Percentiles rank a stretch among this genome's conserved stretches.
Evolutionary conservation across 148 eudicot species (phyloP).

Genomic region (Linanthus parryae): DNA sequence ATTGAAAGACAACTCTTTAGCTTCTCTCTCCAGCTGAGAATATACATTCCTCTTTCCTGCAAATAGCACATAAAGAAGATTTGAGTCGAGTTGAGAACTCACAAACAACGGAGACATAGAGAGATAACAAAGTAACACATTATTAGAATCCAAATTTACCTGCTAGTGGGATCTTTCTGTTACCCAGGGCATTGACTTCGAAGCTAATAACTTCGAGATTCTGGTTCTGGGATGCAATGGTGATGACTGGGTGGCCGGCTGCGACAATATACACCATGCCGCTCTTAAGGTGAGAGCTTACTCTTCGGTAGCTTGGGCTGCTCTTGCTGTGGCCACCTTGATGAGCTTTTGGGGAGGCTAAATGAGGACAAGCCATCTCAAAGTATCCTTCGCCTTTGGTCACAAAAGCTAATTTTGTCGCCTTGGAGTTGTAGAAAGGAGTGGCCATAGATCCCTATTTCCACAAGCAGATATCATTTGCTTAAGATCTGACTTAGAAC

Average conservation of each 20-base stretch:
- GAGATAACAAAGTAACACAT: neutral
- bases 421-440: slow-evolving; percentile 56
- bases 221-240: slow-evolving; percentile 49
- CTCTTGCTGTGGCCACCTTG: slow-evolving; percentile 9
- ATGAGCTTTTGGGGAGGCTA: slow-evolving; percentile 13
- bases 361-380: slow-evolving; percentile 87
- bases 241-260: slow-evolving; percentile 65
- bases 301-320: slow-evolving; percentile 39
- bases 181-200: slow-evolving; percentile 35
- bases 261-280: slow-evolving; percentile 38
- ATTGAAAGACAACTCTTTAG: slow-evolving; percentile 55
- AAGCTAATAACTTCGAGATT: slow-evolving; percentile 53
- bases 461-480: too few species aligned
- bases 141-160: slow-evolving; percentile 2
- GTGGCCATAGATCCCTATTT: slow-evolving; percentile 9
- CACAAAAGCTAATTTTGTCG: slow-evolving; percentile 59
- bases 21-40: slow-evolving; percentile 51
- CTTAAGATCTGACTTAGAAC: too few species aligned
- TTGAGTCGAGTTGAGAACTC: too few species aligned
- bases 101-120: neutral
- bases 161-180: slow-evolving; percentile 6
- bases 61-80: neutral
- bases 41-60: slow-evolving; percentile 49
- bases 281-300: slow-evolving; percentile 15
- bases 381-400: slow-evolving; percentile 48